These are phyloP conservation scores for Penicillium turbatum DNA, from an alignment of 495 filamentous ascomycete species.

Conservation along the genomic window DNA sequence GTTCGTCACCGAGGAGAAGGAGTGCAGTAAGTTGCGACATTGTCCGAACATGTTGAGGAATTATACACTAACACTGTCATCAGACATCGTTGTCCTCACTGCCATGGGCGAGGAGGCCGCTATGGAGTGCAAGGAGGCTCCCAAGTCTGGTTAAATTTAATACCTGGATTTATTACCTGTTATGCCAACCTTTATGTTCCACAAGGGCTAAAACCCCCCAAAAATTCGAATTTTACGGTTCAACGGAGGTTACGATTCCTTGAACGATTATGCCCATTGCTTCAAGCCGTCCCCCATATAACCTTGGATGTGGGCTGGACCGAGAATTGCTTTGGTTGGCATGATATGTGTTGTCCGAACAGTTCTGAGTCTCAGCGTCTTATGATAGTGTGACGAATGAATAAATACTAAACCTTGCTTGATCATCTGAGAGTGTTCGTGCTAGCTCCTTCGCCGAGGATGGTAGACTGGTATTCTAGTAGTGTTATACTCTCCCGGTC, in stretches of 20 bases:
- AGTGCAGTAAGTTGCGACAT: conserved; percentile 65
- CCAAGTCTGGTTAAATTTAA: conserved; percentile 33
- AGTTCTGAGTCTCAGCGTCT: conserved; percentile 41
- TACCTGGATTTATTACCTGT: conserved; percentile 27
- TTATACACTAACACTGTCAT: conserved; percentile 6
- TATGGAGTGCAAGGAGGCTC: conserved; percentile 92
- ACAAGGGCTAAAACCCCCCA: conserved; percentile 23
- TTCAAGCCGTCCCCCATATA: conserved; percentile 24
- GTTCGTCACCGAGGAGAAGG: conserved; percentile 70
- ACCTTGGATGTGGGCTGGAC: conserved; percentile 41
- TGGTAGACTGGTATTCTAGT: no score
- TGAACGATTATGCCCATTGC: conserved; percentile 25
- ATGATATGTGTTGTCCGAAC: conserved; percentile 37
- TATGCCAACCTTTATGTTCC: conserved; percentile 35
- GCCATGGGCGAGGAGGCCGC: conserved; percentile 94
- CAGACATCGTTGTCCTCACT: conserved; percentile 85
- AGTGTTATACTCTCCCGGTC: no score
- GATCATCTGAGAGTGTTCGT: neutral
- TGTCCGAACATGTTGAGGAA: neutral
- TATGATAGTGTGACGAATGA: conserved; percentile 48
- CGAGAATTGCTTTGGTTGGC: conserved; percentile 42
- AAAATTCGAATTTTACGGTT: conserved; percentile 32
- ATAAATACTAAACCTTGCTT: conserved; percentile 27
- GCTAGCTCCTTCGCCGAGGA: no score
- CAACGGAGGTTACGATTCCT: conserved; percentile 31